A percentile compares a stretch with the other conserved stretches of the same genome.
Evolutionary conservation across 2,329 filamentous ascomycete genomes (phyloP).

Genomic region (Cordyceps farinosa): DNA sequence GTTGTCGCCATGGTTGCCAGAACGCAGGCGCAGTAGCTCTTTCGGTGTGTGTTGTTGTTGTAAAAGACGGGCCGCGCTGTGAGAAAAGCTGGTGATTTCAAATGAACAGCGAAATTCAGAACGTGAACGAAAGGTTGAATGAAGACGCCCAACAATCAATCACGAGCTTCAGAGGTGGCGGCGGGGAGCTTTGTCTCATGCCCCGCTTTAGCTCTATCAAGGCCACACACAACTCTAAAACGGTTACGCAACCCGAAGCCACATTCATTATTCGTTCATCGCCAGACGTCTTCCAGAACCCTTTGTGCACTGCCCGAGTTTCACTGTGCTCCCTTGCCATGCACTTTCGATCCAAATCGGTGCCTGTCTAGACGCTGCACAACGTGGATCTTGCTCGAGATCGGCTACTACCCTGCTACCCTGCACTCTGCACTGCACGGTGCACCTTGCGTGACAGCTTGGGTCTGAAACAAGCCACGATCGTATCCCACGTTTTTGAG

Average conservation of each 20-base stretch:
- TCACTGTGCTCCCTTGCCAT: neutral
- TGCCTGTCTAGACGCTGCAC: neutral
- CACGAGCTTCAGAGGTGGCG: neutral
- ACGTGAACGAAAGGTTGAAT: neutral
- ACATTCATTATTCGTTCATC: neutral
- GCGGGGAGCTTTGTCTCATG: neutral
- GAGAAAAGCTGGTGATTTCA: neutral
- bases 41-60: neutral
- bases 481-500: neutral
- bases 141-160: neutral
- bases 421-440: neutral
- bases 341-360: neutral
- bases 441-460: neutral
- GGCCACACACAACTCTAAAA: neutral
- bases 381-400: neutral
- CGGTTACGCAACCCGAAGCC: constrained; percentile 12
- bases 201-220: constrained; percentile 15
- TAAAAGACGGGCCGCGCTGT: neutral
- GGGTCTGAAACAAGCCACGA: neutral
- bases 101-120: neutral
- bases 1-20: constrained; percentile 30
- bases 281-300: neutral
- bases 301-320: neutral
- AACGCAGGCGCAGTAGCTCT: neutral
- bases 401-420: neutral